Percentiles rank a stretch among this genome's conserved stretches.
phyloP scores from a whole-genome alignment of 495 filamentous ascomycete genomes.

The Paragyromitra xinjiangensis region DNA sequence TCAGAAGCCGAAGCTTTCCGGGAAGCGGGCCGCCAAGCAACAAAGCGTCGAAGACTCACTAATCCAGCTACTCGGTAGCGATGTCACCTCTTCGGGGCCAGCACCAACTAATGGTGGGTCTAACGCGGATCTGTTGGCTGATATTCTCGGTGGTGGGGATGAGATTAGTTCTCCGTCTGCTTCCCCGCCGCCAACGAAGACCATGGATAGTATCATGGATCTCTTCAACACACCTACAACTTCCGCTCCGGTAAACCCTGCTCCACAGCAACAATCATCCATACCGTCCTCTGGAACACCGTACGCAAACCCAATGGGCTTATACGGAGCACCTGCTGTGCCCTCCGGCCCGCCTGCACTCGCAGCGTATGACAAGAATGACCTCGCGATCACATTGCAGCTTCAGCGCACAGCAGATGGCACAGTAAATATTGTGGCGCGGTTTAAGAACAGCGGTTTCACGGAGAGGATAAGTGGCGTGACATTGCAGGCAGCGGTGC shows the following conservation, averaged over 20 bases:
- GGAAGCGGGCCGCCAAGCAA: constrained; percentile 81
- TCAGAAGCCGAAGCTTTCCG: constrained; percentile 68
- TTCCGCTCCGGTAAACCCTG: constrained; percentile 31
- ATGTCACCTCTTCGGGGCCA: constrained; percentile 65
- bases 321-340: constrained; percentile 53
- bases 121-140: constrained; percentile 85
- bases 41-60: constrained; percentile 89
- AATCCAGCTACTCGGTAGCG: constrained; percentile 89
- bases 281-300: constrained; percentile 59
- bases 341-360: constrained; percentile 65
- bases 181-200: constrained; percentile 67
- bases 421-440: constrained; percentile 76
- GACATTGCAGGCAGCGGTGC: constrained; percentile 90
- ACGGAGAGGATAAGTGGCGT: constrained; percentile 73
- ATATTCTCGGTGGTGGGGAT: constrained; percentile 74
- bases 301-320: constrained; percentile 22
- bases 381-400: constrained; percentile 78
- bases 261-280: constrained; percentile 60
- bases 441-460: constrained; percentile 79
- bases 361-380: constrained; percentile 84
- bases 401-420: constrained; percentile 80
- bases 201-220: constrained; percentile 85
- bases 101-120: constrained; percentile 73
- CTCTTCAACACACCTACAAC: constrained; percentile 68
- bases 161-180: constrained; percentile 63